Conservation (phyloP, 164 flowering plant species). For the Hamamelis virginiana region DNA sequence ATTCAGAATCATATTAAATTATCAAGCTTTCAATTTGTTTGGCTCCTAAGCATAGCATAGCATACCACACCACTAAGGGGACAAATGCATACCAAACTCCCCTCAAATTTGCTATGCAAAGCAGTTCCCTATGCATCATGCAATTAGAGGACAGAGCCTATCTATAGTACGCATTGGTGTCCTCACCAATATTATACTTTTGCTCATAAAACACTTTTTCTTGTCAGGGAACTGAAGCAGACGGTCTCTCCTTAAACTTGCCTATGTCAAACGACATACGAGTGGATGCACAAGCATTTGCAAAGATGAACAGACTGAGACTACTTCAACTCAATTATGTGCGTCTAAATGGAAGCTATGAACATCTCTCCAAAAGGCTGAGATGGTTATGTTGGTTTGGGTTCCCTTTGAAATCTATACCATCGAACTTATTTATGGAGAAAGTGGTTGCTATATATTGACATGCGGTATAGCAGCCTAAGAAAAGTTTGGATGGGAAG, state of each 20-base stretch:
- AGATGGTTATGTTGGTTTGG: constrained; percentile 21
- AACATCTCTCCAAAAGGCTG: constrained; percentile 8
- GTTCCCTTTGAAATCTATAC: constrained; percentile 15
- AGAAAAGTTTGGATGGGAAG: constrained; percentile 1
- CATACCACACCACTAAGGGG: too few relatives aligned
- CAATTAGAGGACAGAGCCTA: neutral
- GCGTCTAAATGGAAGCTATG: neutral
- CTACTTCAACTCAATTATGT: constrained; percentile 14
- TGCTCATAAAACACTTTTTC: neutral
- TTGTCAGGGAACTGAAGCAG: constrained; percentile 19
- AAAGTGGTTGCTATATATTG: constrained; percentile 16
- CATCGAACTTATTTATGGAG: constrained; percentile 5
- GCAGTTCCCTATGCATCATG: neutral
- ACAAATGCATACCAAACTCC: too few relatives aligned
- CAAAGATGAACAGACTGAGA: constrained; percentile 12
- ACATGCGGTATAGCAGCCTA: constrained; percentile 16
- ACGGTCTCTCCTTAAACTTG: constrained; percentile 15
- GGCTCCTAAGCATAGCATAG: too few relatives aligned
- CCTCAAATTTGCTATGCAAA: too few relatives aligned
- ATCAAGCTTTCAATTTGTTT: too few relatives aligned
- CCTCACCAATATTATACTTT: too few relatives aligned
- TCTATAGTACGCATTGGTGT: neutral
- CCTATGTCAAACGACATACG: neutral
- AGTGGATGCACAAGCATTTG: constrained; percentile 2
- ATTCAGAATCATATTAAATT: too few relatives aligned